Evolutionary conservation across 2,329 filamentous ascomycete species (phyloP).

Genomic region (Aaosphaeria arxii): DNA sequence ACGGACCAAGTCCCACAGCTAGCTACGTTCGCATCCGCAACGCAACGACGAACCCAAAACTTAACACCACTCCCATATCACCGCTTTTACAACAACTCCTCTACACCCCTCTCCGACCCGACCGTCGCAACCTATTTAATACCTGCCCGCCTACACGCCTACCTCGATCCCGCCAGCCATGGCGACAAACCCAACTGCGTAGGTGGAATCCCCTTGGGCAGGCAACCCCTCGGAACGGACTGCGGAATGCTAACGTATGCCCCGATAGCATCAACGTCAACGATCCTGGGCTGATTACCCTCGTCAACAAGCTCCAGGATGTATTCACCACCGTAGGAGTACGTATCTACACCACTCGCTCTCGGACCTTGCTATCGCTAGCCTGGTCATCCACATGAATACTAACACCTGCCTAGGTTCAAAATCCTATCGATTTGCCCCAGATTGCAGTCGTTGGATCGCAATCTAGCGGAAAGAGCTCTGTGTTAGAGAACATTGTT

Average conservation of each 20-base stretch:
- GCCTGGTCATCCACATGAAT: constrained; percentile 6
- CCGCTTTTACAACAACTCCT: neutral
- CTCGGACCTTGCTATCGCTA: constrained; percentile 5
- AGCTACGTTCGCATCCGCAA: constrained; percentile 1
- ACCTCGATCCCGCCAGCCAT: constrained; percentile 25
- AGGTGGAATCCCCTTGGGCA: constrained; percentile 16
- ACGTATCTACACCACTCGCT: constrained; percentile 35
- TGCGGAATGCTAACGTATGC: constrained; percentile 22
- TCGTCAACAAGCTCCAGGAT: constrained; percentile 99
- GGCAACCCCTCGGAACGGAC: constrained; percentile 8
- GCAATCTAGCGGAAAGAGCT: constrained; percentile 99
- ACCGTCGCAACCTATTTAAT: no score
- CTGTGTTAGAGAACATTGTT: constrained; percentile 97
- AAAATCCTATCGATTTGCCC: constrained; percentile 98
- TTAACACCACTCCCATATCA: neutral
- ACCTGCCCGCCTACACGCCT: no score
- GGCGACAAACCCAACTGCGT: constrained; percentile 42
- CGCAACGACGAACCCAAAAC: neutral
- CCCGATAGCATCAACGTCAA: constrained; percentile 65
- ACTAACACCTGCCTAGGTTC: constrained; percentile 60
- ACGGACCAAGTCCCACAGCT: neutral
- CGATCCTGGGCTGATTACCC: constrained; percentile 67
- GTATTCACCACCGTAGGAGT: constrained; percentile 95
- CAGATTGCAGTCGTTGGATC: constrained; percentile 98
- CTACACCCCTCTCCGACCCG: no score